A percentile compares a stretch with the other conserved stretches of the same genome.
These are phyloP conservation scores for Boletus subparvulus DNA, from an alignment of 768 basidiomycete species.

Conservation along the genomic window DNA sequence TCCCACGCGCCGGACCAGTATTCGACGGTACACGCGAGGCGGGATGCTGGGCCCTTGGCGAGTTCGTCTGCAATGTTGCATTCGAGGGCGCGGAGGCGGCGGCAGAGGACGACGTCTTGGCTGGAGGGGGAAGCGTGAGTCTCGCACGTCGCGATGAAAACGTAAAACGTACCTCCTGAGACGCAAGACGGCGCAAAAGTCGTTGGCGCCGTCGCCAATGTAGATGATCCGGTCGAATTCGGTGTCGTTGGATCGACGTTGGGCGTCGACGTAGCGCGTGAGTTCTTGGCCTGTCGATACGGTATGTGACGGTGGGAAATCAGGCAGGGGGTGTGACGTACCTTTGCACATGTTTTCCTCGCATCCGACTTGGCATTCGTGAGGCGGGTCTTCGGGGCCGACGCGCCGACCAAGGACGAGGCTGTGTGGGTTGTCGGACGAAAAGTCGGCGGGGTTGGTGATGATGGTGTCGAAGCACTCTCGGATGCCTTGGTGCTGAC, in stretches of 20 bases:
- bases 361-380: slow-evolving; percentile 85
- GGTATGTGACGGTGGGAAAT: too few relatives aligned
- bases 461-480: slow-evolving; percentile 79
- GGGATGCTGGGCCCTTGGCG: slow-evolving; percentile 46
- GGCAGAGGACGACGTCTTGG: slow-evolving; percentile 80
- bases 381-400: slow-evolving; percentile 75
- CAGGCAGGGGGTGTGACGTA: slow-evolving; percentile 17
- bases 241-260: slow-evolving; percentile 44
- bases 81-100: slow-evolving; percentile 75
- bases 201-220: slow-evolving; percentile 92
- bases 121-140: slow-evolving; percentile 36
- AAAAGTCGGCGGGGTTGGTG: slow-evolving; percentile 91
- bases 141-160: background rate
- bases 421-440: slow-evolving; percentile 57
- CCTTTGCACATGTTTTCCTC: slow-evolving; percentile 99
- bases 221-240: slow-evolving; percentile 80
- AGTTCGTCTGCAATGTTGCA: slow-evolving; percentile 69
- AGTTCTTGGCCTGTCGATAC: slow-evolving; percentile 77
- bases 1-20: slow-evolving; percentile 98
- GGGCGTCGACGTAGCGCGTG: slow-evolving; percentile 63
- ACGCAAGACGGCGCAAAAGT: slow-evolving; percentile 89
- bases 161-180: slow-evolving; percentile 55
- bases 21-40: slow-evolving; percentile 69
- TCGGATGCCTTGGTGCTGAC: slow-evolving; percentile 70
- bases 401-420: slow-evolving; percentile 76